Conservation (phyloP, 2,329 filamentous ascomycete genomes). For the Parasarocladium wereldwijsianum region DNA sequence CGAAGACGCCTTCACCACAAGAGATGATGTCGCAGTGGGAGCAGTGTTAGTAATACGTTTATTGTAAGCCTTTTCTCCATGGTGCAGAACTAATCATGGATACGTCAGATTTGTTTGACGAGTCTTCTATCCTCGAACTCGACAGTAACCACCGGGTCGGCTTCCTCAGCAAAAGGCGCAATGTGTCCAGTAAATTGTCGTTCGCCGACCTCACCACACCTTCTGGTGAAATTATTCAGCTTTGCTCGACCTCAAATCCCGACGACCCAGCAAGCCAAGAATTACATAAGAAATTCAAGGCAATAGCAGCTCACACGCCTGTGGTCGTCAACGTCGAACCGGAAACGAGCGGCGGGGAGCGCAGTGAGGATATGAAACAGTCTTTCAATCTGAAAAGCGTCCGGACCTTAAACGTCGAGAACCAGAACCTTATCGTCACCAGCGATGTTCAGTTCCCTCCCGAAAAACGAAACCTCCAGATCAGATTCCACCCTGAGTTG, state of each 20-base stretch:
- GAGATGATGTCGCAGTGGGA: too few species aligned
- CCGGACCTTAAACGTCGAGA: conserved; percentile 52
- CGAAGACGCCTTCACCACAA: too few species aligned
- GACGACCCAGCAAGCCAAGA: too few species aligned
- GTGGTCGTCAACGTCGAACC: conserved; percentile 31
- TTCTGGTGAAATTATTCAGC: conserved; percentile 26
- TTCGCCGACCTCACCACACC: conserved; percentile 46
- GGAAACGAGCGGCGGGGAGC: conserved; percentile 9
- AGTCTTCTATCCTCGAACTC: too few species aligned
- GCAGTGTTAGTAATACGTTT: too few species aligned
- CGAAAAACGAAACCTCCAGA: conserved; percentile 66
- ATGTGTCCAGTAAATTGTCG: conserved; percentile 52
- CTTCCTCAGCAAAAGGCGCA: conserved; percentile 54
- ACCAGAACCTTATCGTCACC: conserved; percentile 59
- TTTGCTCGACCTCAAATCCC: conserved; percentile 24
- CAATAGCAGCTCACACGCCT: conserved; percentile 34
- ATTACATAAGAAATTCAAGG: conserved; percentile 26
- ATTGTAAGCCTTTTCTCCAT: too few species aligned
- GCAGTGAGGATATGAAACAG: conserved; percentile 9
- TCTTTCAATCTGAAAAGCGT: too few species aligned
- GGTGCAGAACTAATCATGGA: too few species aligned
- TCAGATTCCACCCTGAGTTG: conserved; percentile 58
- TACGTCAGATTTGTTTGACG: too few species aligned
- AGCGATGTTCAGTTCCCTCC: conserved; percentile 59
- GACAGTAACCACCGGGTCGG: too few species aligned